Evolutionary conservation across 2,329 filamentous ascomycete genomes (phyloP).

Genomic region (Dactylellina parvicollis): DNA sequence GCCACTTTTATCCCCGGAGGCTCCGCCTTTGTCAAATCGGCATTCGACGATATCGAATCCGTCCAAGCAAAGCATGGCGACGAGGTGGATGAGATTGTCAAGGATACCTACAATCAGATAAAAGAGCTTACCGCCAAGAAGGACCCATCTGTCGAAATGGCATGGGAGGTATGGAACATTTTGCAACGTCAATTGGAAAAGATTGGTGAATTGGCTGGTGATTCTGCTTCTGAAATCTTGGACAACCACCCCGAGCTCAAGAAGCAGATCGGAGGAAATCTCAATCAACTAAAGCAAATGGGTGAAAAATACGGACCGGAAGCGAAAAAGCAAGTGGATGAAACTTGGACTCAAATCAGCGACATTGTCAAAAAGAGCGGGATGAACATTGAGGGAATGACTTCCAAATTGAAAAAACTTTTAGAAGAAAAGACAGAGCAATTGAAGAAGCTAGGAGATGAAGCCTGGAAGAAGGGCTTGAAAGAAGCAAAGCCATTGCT

Average conservation of each 20-base stretch:
- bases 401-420: conserved; percentile 64
- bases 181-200: conserved; percentile 72
- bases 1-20: conserved; percentile 77
- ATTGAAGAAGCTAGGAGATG: conserved; percentile 73
- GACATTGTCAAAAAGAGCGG: conserved; percentile 68
- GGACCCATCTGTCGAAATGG: conserved; percentile 72
- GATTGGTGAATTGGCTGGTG: conserved; percentile 71
- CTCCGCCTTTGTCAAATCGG: conserved; percentile 73
- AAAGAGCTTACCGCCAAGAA: conserved; percentile 71
- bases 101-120: conserved; percentile 68
- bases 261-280: conserved; percentile 75
- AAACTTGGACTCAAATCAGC: conserved; percentile 74
- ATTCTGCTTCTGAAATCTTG: conserved; percentile 72
- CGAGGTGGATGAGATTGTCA: conserved; percentile 75
- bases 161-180: conserved; percentile 70
- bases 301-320: conserved; percentile 77
- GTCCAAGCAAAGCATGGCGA: conserved; percentile 74
- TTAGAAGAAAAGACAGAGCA: conserved; percentile 76
- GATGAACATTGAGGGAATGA: conserved; percentile 9
- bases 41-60: conserved; percentile 76
- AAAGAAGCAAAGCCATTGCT: conserved; percentile 77
- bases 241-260: conserved; percentile 79
- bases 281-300: conserved; percentile 75
- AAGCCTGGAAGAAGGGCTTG: conserved; percentile 76
- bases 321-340: conserved; percentile 78